Conservation (phyloP, 176 grass and related monocot species). For the Leersia perrieri region DNA sequence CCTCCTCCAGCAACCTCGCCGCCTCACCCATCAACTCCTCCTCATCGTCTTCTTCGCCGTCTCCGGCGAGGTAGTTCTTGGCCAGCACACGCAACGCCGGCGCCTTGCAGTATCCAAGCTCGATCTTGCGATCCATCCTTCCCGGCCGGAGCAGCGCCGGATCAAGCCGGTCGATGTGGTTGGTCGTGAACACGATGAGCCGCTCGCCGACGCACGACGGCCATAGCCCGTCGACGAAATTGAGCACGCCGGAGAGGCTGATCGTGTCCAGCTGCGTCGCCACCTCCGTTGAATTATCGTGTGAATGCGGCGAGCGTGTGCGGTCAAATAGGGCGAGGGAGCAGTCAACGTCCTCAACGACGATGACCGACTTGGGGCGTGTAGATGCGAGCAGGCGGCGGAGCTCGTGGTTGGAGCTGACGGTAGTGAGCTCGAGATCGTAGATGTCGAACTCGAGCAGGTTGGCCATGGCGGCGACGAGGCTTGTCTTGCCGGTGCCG, state of each 20-base stretch:
- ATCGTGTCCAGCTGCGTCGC: slow-evolving; percentile 29
- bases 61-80: slow-evolving; percentile 54
- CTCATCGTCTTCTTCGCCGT: slow-evolving; percentile 14
- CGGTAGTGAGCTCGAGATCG: slow-evolving; percentile 80
- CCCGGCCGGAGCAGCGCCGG: slow-evolving; percentile 63
- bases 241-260: slow-evolving; percentile 69
- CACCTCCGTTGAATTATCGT: no score
- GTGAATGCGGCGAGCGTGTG: neutral
- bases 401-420: slow-evolving; percentile 62
- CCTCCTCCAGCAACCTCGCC: slow-evolving; percentile 8
- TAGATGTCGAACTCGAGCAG: slow-evolving; percentile 91
- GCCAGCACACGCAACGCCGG: slow-evolving; percentile 56
- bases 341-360: slow-evolving; percentile 85
- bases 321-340: slow-evolving; percentile 70
- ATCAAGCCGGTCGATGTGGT: slow-evolving; percentile 76
- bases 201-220: slow-evolving; percentile 79
- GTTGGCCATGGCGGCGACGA: slow-evolving; percentile 86
- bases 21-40: slow-evolving; percentile 41
- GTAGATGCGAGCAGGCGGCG: slow-evolving; percentile 62
- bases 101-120: slow-evolving; percentile 54
- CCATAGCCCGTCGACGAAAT: slow-evolving; percentile 81
- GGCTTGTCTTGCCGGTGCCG: slow-evolving; percentile 87
- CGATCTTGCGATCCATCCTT: slow-evolving; percentile 75
- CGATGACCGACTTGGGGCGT: slow-evolving; percentile 68
- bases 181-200: slow-evolving; percentile 81